phyloP scores from a whole-genome alignment of 768 basidiomycete species.

The Sarcomyxa edulis region DNA sequence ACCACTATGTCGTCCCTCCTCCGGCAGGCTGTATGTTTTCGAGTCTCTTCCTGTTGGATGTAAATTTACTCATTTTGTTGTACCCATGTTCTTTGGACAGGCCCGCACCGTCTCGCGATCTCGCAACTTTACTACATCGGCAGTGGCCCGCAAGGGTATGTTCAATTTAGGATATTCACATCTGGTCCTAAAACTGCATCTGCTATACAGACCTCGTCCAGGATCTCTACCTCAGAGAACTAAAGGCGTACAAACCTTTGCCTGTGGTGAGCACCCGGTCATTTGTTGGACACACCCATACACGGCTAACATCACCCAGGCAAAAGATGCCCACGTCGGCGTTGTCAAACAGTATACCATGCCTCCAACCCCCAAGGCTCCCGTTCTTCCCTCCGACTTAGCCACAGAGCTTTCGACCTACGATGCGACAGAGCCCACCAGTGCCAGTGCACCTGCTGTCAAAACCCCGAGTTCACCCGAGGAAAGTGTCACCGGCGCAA shows the following conservation, averaged over 20 bases:
- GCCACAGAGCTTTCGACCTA: conserved; percentile 87
- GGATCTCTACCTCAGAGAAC: conserved; percentile 86
- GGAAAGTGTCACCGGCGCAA: conserved; percentile 52
- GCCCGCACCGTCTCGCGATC: conserved; percentile 45
- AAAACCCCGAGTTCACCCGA: conserved; percentile 27
- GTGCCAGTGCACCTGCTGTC: conserved; percentile 31
- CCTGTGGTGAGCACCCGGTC: conserved; percentile 46
- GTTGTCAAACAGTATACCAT: conserved; percentile 76
- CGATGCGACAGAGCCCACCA: conserved; percentile 71
- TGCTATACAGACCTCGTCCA: conserved; percentile 79
- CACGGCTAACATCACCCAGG: conserved; percentile 36
- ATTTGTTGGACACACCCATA: conserved; percentile 1
- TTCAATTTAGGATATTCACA: conserved; percentile 20
- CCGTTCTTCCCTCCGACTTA: conserved; percentile 75
- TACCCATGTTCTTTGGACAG: conserved; percentile 31
- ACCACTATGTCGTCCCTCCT: conserved; percentile 4
- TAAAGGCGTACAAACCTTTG: conserved; percentile 84
- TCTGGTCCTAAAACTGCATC: conserved; percentile 27
- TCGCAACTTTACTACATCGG: conserved; percentile 57
- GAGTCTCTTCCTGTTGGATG: too few species aligned
- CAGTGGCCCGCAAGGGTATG: conserved; percentile 61
- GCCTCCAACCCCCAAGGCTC: conserved; percentile 71
- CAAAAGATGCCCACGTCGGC: conserved; percentile 87
- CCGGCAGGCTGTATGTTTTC: not conserved
- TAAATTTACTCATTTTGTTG: too few species aligned